Conservation (phyloP, 306 rosid genomes). For the Cucurbita moschata region DNA sequence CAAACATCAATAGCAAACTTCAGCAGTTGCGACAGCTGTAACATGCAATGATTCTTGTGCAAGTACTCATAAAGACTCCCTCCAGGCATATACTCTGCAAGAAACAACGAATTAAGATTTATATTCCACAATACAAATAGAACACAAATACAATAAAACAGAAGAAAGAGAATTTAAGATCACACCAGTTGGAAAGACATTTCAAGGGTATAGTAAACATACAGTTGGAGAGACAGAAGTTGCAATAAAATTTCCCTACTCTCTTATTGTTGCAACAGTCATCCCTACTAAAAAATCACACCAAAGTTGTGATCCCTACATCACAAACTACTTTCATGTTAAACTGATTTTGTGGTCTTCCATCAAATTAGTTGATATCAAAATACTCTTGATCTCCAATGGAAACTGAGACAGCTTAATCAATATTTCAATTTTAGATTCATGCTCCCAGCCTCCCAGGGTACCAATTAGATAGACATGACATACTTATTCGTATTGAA, state of each 20-base stretch:
- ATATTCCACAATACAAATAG: neutral
- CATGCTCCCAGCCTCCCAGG: neutral
- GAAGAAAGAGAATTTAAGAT: slow-evolving; percentile 4
- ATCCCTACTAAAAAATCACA: neutral
- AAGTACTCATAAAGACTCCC: slow-evolving; percentile 94
- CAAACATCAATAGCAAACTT: slow-evolving; percentile 86
- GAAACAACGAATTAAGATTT: slow-evolving; percentile 9
- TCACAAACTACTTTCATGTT: neutral
- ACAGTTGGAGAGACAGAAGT: neutral
- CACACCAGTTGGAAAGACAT: neutral
- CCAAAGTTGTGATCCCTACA: neutral
- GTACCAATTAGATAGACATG: neutral
- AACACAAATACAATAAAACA: neutral
- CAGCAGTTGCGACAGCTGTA: slow-evolving; percentile 60
- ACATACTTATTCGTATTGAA: neutral
- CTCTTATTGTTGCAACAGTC: neutral
- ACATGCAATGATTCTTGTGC: slow-evolving; percentile 73
- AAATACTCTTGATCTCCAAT: neutral
- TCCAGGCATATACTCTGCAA: slow-evolving; percentile 94
- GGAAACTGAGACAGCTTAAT: neutral
- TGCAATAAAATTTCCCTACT: neutral
- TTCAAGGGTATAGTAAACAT: neutral
- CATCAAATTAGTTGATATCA: neutral
- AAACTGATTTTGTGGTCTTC: neutral
- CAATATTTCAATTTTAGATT: neutral